Percentiles rank a stretch among this genome's conserved stretches.
phyloP scores from a whole-genome alignment of 345 rosid species.

The Linum usitatissimum region DNA sequence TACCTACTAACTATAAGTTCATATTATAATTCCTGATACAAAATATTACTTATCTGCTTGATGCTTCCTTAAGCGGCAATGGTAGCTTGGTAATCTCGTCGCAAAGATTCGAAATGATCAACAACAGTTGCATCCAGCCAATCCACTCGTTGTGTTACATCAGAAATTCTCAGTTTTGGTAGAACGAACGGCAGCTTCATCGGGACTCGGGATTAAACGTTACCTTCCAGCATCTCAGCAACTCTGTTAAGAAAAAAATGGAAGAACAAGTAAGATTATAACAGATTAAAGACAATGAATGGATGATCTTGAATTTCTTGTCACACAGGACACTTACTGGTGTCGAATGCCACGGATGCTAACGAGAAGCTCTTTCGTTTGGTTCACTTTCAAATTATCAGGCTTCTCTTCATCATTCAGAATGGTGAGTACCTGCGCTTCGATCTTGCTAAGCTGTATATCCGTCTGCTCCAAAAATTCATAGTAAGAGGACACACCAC shows the following conservation, averaged over 20 bases:
- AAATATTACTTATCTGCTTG: too few relatives aligned
- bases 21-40: too few relatives aligned
- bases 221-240: neutral
- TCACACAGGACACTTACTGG: slow-evolving; percentile 30
- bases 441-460: slow-evolving; percentile 47
- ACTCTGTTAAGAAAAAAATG: neutral
- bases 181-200: neutral
- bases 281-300: neutral
- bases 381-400: slow-evolving; percentile 46
- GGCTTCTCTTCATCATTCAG: slow-evolving; percentile 39
- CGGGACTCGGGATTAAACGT: neutral
- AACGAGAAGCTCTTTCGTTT: slow-evolving; percentile 52
- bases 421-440: slow-evolving; percentile 52
- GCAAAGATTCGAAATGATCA: too few relatives aligned
- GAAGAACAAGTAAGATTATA: neutral
- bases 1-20: neutral
- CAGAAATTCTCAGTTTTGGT: too few relatives aligned
- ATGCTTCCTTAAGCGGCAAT: too few relatives aligned
- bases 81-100: too few relatives aligned
- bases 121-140: too few relatives aligned
- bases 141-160: too few relatives aligned
- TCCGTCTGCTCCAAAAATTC: slow-evolving; percentile 53
- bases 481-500: slow-evolving; percentile 40
- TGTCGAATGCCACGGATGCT: slow-evolving; percentile 38
- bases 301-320: neutral